These are phyloP conservation scores for Amanita pallidorosea DNA, from an alignment of 768 basidiomycete species.

Conservation along the genomic window DNA sequence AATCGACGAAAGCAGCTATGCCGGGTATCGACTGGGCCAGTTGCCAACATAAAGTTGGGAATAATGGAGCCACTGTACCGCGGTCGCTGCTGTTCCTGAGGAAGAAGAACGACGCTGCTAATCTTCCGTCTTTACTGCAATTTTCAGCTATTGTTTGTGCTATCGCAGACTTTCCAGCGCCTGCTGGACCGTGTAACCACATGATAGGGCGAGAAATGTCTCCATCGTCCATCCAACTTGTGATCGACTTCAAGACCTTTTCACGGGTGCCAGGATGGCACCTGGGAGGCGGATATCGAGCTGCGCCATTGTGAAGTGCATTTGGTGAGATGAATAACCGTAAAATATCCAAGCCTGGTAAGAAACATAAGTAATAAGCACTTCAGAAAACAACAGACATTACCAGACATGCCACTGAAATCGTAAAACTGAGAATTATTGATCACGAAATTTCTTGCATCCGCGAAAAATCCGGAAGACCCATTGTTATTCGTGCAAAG, in stretches of 20 bases:
- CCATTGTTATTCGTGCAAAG: neutral
- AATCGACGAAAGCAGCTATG: neutral
- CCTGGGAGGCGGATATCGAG: neutral
- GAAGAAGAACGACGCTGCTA: neutral
- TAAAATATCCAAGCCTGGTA: neutral
- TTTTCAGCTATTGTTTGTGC: neutral
- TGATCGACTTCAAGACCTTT: neutral
- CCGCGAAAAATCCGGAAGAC: neutral
- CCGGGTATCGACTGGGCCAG: neutral
- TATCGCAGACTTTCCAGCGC: neutral
- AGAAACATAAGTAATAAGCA: neutral
- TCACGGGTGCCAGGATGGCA: slow-evolving; percentile 1
- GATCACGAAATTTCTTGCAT: neutral
- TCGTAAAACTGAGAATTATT: neutral
- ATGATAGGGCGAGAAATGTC: neutral
- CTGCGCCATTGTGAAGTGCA: neutral
- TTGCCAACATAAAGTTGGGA: neutral
- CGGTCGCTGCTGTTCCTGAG: neutral
- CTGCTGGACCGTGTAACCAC: neutral
- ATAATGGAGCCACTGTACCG: neutral
- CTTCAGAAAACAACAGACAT: neutral
- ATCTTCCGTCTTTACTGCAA: neutral
- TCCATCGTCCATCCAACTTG: neutral
- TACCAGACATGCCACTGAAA: neutral
- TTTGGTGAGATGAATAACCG: neutral